Evolutionary conservation across 1,139 yeast genomes (phyloP).

Genomic region (Lizanozyma gosingica): DNA sequence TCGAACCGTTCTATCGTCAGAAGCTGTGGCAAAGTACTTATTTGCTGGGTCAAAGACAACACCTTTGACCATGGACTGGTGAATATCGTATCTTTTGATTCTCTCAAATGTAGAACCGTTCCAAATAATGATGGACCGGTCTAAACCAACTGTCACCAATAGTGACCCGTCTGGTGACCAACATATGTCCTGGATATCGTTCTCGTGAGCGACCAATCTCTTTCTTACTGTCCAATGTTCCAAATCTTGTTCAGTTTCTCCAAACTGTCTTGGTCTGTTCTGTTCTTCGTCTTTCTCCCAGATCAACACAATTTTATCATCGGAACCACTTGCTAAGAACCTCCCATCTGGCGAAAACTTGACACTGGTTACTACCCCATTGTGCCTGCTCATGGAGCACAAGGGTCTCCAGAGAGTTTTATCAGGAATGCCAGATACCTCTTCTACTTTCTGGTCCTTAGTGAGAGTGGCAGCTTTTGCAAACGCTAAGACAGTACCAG

Average conservation of each 20-base stretch:
- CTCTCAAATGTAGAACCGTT: constrained; percentile 87
- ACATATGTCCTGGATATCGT: constrained; percentile 93
- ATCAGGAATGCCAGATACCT: constrained; percentile 11
- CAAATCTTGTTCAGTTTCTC: constrained; percentile 51
- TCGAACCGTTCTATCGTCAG: constrained; percentile 88
- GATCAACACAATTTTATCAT: constrained; percentile 81
- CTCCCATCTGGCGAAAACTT: constrained; percentile 88
- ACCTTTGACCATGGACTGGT: constrained; percentile 93
- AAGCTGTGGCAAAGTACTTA: constrained; percentile 92
- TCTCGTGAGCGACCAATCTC: constrained; percentile 90
- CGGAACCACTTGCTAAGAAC: constrained; percentile 89
- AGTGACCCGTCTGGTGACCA: constrained; percentile 96
- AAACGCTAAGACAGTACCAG: constrained; percentile 42
- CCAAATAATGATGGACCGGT: constrained; percentile 89
- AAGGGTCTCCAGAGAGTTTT: constrained; percentile 45
- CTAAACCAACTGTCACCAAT: constrained; percentile 88
- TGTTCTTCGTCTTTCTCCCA: constrained; percentile 84
- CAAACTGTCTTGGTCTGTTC: constrained; percentile 35
- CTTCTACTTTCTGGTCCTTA: not conserved
- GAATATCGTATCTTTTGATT: constrained; percentile 81
- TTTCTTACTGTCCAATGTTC: constrained; percentile 94
- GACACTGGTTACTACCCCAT: constrained; percentile 91
- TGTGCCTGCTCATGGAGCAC: constrained; percentile 76
- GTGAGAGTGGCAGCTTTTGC: constrained; percentile 6
- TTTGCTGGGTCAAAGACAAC: constrained; percentile 97